Percentiles rank a stretch among this genome's conserved stretches.
These are phyloP conservation scores for Elaeis guineensis DNA, from an alignment of 176 grass and related monocot genomes.

Conservation along the genomic window DNA sequence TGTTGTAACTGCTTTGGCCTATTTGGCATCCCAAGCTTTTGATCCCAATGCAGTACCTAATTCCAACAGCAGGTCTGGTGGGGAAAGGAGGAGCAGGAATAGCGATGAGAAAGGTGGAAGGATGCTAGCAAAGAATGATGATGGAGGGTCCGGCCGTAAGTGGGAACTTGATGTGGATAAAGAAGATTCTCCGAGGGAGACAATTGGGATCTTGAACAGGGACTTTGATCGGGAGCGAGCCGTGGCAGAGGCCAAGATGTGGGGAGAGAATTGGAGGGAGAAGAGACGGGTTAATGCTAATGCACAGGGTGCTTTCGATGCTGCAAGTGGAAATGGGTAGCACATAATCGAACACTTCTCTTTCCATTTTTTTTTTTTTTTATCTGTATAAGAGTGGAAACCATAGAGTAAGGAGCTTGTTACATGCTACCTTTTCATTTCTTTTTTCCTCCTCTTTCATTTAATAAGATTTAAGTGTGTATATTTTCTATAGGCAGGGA, in stretches of 20 bases:
- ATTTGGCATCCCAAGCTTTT: conserved; percentile 33
- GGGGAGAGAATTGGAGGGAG: conserved; percentile 89
- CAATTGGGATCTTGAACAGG: conserved; percentile 39
- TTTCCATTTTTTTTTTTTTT: no score
- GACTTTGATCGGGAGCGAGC: conserved; percentile 58
- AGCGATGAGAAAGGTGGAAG: conserved; percentile 21
- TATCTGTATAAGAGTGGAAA: no score
- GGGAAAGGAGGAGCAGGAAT: conserved; percentile 26
- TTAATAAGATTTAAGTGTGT: no score
- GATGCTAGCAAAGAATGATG: conserved; percentile 21
- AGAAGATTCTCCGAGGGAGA: conserved; percentile 42
- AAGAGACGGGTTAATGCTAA: conserved; percentile 48
- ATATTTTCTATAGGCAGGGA: no score
- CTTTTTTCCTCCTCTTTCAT: no score
- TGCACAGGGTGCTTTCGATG: conserved; percentile 33
- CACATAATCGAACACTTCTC: no score
- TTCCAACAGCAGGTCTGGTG: conserved; percentile 27
- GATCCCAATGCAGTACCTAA: conserved; percentile 25
- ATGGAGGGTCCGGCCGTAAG: conserved; percentile 31
- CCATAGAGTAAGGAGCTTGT: no score
- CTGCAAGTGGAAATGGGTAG: conserved; percentile 31
- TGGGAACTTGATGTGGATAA: conserved; percentile 12
- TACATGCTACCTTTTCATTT: no score
- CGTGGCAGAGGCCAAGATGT: conserved; percentile 72
- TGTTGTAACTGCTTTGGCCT: conserved; percentile 1